Conservation (phyloP, 2,329 filamentous ascomycete species). For the Talaromyces sp. region DNA sequence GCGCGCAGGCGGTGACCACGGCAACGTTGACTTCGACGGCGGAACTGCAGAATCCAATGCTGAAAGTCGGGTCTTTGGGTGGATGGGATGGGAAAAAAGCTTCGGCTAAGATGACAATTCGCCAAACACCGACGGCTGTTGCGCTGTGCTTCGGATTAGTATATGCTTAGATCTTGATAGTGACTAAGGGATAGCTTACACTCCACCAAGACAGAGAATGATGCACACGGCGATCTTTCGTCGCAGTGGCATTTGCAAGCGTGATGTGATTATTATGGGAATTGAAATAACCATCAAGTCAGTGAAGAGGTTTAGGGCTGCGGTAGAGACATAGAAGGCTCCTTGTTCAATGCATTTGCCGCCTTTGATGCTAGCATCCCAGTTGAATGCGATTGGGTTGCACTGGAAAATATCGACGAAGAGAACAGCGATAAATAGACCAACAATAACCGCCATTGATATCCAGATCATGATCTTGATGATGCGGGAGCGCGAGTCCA, state of each 20-base stretch:
- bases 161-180: background rate
- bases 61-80: constrained; percentile 25
- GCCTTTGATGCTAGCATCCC: constrained; percentile 18
- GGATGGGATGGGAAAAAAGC: constrained; percentile 14
- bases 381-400: constrained; percentile 28
- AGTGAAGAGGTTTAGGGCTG: constrained; percentile 33
- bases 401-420: constrained; percentile 38
- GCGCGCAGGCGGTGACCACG: constrained; percentile 33
- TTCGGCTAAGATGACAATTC: constrained; percentile 29
- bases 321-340: constrained; percentile 31
- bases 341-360: constrained; percentile 33
- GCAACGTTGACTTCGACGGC: constrained; percentile 35
- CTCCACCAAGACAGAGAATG: constrained; percentile 31
- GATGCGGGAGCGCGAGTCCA: constrained; percentile 28
- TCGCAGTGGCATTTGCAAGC: constrained; percentile 30
- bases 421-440: constrained; percentile 26
- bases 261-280: constrained; percentile 34
- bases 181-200: constrained; percentile 18
- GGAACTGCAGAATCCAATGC: constrained; percentile 32
- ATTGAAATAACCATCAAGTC: constrained; percentile 35
- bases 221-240: constrained; percentile 34
- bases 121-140: constrained; percentile 33
- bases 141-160: constrained; percentile 20
- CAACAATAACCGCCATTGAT: constrained; percentile 21
- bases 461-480: constrained; percentile 26